Conservation (phyloP, 208 protist genomes). For the Crithidia thermophila region DNA sequence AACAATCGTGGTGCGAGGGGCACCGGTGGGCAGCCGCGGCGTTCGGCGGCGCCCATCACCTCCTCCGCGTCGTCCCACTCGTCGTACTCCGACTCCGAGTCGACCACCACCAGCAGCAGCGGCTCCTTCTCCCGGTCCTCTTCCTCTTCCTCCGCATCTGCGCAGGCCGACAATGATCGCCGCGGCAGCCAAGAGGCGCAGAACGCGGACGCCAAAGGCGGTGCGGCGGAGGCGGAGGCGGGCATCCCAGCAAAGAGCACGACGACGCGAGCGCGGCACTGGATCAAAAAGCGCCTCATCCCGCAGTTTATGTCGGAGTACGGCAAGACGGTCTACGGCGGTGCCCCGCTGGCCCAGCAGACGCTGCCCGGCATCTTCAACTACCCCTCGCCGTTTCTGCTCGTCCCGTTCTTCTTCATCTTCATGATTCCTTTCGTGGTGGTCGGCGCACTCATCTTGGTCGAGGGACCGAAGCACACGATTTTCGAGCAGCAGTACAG, state of each 20-base stretch:
- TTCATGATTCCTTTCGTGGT: conserved; percentile 61
- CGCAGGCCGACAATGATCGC: neutral
- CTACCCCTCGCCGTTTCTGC: conserved; percentile 52
- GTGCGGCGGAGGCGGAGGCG: too few relatives aligned
- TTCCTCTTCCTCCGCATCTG: neutral
- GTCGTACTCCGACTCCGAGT: neutral
- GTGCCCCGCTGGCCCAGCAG: conserved; percentile 75
- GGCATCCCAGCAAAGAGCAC: too few relatives aligned
- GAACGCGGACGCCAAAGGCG: neutral
- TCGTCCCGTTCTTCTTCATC: conserved; percentile 56
- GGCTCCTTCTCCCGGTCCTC: neutral
- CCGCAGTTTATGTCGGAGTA: conserved; percentile 45
- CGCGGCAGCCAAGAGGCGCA: neutral
- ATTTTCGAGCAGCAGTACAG: conserved; percentile 56
- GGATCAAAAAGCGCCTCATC: conserved; percentile 35
- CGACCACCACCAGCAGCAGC: neutral
- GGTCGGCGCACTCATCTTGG: conserved; percentile 46
- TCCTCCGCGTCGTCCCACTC: neutral
- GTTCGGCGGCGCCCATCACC: neutral
- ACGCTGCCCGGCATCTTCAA: conserved; percentile 69
- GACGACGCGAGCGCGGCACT: conserved; percentile 2
- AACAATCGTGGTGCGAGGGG: too few relatives aligned
- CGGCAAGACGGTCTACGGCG: conserved; percentile 78
- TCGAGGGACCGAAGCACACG: conserved; percentile 32
- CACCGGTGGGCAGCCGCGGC: neutral